These are phyloP conservation scores for Sporisorium graminicola DNA, from an alignment of 1,284 basidiomycete species.

Conservation along the genomic window DNA sequence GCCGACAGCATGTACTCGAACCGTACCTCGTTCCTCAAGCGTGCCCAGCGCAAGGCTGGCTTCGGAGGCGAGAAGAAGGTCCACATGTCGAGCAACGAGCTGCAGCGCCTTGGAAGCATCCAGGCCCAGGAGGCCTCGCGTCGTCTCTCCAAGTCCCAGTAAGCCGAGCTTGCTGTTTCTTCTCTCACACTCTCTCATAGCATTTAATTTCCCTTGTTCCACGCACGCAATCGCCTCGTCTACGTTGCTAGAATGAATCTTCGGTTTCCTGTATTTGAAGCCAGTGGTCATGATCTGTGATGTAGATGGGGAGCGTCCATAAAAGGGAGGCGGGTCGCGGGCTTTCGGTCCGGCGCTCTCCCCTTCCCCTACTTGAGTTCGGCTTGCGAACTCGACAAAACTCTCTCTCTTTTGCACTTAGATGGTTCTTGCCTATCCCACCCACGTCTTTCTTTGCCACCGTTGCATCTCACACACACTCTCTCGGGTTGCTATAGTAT, in stretches of 20 bases:
- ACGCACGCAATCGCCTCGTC: conserved; percentile 1
- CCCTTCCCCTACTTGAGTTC: too few relatives aligned
- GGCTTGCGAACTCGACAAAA: too few relatives aligned
- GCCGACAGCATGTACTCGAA: conserved; percentile 95
- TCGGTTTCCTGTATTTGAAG: background rate
- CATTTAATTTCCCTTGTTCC: conserved; percentile 5
- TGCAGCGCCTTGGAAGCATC: conserved; percentile 84
- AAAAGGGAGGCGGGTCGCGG: background rate
- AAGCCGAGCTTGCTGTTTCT: conserved; percentile 11
- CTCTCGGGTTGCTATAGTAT: too few relatives aligned
- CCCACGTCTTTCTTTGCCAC: too few relatives aligned
- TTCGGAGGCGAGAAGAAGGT: conserved; percentile 80
- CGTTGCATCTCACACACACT: too few relatives aligned
- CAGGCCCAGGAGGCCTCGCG: conserved; percentile 82
- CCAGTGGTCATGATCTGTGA: background rate
- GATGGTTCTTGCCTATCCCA: too few relatives aligned
- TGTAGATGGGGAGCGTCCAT: background rate
- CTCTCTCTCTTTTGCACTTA: too few relatives aligned
- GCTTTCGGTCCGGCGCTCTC: background rate
- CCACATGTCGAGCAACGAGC: conserved; percentile 78
- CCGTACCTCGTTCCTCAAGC: conserved; percentile 88
- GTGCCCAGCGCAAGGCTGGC: conserved; percentile 85
- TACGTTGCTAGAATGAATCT: conserved; percentile 3
- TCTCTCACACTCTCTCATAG: conserved; percentile 1
- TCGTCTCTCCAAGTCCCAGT: conserved; percentile 77